Percentiles rank a stretch among this genome's conserved stretches.
phyloP scores from a whole-genome alignment of 2,329 filamentous ascomycete species.

The Pseudopyrenochaeta lycopersici region DNA sequence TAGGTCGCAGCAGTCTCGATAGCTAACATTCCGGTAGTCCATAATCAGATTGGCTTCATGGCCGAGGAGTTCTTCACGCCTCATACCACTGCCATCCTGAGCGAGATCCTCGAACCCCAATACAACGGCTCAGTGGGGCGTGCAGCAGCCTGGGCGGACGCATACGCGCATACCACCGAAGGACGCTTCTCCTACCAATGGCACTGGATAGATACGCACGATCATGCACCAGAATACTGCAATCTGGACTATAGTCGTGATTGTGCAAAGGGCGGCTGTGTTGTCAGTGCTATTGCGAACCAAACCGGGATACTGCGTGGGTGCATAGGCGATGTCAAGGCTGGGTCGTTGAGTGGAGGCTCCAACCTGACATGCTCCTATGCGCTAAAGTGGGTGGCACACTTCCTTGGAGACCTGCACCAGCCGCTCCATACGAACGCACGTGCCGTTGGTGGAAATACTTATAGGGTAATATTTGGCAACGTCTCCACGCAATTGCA shows the following conservation, averaged over 20 bases:
- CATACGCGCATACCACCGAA: constrained; percentile 49
- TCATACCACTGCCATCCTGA: constrained; percentile 41
- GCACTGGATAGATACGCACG: constrained; percentile 53
- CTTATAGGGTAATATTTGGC: constrained; percentile 48
- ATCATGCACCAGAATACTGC: constrained; percentile 45
- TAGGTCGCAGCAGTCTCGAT: neutral
- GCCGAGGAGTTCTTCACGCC: constrained; percentile 49
- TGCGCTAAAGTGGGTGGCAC: constrained; percentile 53
- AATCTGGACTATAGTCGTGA: constrained; percentile 49
- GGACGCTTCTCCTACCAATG: constrained; percentile 54
- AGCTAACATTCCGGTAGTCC: constrained; percentile 35
- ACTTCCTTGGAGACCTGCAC: constrained; percentile 53
- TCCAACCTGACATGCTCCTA: constrained; percentile 50
- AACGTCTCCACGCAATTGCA: constrained; percentile 47
- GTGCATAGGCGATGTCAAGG: constrained; percentile 45
- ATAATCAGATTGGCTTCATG: constrained; percentile 54
- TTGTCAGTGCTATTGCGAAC: constrained; percentile 54
- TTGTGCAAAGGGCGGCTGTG: constrained; percentile 50
- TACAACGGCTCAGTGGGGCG: constrained; percentile 52
- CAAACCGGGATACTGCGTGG: constrained; percentile 50
- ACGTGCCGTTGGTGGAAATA: constrained; percentile 50
- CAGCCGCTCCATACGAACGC: constrained; percentile 54
- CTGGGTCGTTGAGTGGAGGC: constrained; percentile 30
- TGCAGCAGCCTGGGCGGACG: constrained; percentile 52
- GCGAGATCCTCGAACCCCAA: constrained; percentile 49